Evolutionary conservation across 768 basidiomycete genomes (phyloP).

Genomic region (Imleria badia): DNA sequence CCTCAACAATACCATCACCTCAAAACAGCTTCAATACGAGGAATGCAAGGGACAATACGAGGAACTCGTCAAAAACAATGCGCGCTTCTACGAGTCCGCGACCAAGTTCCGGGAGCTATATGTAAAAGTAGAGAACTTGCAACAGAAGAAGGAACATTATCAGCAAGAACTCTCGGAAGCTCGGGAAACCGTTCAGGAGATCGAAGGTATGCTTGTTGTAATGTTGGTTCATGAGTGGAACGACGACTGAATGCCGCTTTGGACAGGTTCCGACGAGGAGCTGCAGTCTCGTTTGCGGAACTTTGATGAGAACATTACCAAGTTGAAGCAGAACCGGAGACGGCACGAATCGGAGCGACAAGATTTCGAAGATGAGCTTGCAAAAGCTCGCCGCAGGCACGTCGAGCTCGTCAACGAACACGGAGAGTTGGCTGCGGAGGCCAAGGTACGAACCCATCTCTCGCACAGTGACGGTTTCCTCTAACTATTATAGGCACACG

Average conservation of each 20-base stretch:
- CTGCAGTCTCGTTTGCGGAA: constrained; percentile 55
- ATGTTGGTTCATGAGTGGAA: too few relatives aligned
- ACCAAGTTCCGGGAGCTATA: constrained; percentile 86
- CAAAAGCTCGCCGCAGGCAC: constrained; percentile 48
- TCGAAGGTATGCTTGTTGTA: constrained; percentile 46
- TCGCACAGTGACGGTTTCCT: not conserved
- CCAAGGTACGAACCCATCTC: constrained; percentile 49
- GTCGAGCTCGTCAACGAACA: constrained; percentile 57
- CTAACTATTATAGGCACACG: constrained; percentile 57
- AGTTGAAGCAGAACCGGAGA: constrained; percentile 49
- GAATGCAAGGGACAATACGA: constrained; percentile 67
- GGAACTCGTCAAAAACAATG: constrained; percentile 62
- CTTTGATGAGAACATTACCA: constrained; percentile 56
- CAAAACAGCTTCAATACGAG: constrained; percentile 75
- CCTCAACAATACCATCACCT: constrained; percentile 57
- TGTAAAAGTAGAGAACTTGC: constrained; percentile 61
- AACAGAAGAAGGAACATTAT: constrained; percentile 59
- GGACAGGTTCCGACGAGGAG: constrained; percentile 70
- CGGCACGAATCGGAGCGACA: constrained; percentile 52
- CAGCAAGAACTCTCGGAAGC: constrained; percentile 62
- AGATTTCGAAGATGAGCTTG: constrained; percentile 62
- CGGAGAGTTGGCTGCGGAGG: constrained; percentile 71
- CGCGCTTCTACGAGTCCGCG: constrained; percentile 78
- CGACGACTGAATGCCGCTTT: not conserved
- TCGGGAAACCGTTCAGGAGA: constrained; percentile 62